Conservation (phyloP, 1,284 basidiomycete genomes). For the Malassezia psittaci region DNA sequence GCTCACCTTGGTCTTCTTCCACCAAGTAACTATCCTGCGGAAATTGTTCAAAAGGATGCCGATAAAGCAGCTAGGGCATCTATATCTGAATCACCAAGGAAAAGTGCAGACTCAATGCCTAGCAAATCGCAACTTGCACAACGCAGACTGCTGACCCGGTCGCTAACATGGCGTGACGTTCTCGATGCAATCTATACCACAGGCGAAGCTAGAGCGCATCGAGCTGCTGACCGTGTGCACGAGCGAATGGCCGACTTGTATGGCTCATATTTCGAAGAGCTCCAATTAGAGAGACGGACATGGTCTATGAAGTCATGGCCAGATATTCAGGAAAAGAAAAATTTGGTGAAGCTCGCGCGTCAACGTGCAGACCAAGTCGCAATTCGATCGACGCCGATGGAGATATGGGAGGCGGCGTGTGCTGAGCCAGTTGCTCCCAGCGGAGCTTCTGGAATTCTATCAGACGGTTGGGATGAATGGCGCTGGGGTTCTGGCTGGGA, state of each 20-base stretch:
- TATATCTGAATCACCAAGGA: neutral
- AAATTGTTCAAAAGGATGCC: slow-evolving; percentile 1
- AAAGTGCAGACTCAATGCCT: neutral
- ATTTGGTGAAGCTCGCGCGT: neutral
- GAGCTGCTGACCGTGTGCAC: neutral
- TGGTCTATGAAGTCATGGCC: slow-evolving; percentile 2
- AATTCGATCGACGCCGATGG: neutral
- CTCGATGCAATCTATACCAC: neutral
- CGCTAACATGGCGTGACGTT: slow-evolving; percentile 12
- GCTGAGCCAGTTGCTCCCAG: neutral
- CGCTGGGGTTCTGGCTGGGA: neutral
- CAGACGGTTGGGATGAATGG: neutral
- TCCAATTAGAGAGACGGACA: slow-evolving; percentile 5
- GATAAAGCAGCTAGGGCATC: neutral
- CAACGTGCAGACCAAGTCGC: neutral
- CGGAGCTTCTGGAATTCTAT: neutral
- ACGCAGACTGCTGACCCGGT: neutral
- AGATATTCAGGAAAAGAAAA: neutral
- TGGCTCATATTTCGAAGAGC: neutral
- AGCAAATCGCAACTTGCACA: neutral
- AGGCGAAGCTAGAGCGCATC: neutral
- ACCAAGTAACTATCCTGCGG: neutral
- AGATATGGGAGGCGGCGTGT: neutral
- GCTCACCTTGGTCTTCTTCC: neutral
- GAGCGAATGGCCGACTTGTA: neutral